Evolutionary conservation across 352 stramenopile species (phyloP).

Genomic region (Globisporangium irregulare): DNA sequence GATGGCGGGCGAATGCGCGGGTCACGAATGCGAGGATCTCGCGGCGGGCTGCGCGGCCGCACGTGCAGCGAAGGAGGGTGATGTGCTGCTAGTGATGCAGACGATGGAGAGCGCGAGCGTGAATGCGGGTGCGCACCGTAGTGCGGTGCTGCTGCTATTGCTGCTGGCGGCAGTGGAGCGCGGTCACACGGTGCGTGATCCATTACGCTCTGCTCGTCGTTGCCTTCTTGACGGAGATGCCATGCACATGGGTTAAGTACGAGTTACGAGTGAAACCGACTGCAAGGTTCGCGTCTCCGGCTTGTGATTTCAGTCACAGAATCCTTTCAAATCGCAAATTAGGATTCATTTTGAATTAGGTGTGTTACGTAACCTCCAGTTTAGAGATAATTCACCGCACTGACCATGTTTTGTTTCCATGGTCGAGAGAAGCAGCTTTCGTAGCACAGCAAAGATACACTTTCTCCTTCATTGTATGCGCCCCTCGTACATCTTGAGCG

Average conservation of each 20-base stretch:
- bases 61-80: background rate
- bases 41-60: background rate
- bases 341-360: too few species aligned
- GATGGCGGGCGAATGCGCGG: background rate
- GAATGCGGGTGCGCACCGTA: background rate
- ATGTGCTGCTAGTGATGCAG: background rate
- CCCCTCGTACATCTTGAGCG: too few species aligned
- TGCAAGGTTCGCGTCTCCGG: too few species aligned
- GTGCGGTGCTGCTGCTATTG: background rate
- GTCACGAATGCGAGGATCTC: background rate
- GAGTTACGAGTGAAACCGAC: too few species aligned
- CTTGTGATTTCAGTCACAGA: too few species aligned
- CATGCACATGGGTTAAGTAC: too few species aligned
- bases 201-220: background rate
- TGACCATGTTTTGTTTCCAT: background rate
- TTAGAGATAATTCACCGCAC: too few species aligned
- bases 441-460: too few species aligned
- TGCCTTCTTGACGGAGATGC: background rate
- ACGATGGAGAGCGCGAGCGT: background rate
- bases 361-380: too few species aligned
- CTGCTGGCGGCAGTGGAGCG: background rate
- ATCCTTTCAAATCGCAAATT: too few species aligned
- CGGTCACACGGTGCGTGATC: background rate
- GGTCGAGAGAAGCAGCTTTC: too few species aligned
- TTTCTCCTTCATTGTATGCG: too few species aligned